Evolutionary conservation across 1,139 yeast species (phyloP).

Genomic region (Candida sp.): DNA sequence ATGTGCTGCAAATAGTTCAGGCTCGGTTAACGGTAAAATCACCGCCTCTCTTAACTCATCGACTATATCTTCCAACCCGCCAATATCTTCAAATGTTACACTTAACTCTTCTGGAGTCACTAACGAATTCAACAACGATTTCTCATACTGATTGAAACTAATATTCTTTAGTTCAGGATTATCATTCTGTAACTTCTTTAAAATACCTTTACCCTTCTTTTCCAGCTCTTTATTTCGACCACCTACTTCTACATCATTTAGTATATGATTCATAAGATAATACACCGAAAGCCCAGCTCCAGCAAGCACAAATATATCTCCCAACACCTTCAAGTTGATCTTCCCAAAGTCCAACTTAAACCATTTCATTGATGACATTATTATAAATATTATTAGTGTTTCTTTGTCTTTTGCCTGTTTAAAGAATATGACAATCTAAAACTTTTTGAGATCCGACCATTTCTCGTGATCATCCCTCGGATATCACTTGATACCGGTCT

Average conservation of each 20-base stretch:
- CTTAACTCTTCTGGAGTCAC: conserved; percentile 82
- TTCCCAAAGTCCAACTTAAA: conserved; percentile 37
- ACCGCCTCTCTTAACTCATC: conserved; percentile 88
- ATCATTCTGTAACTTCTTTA: conserved; percentile 52
- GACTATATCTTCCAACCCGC: conserved; percentile 80
- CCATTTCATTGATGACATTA: conserved; percentile 20
- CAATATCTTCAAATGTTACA: conserved; percentile 75
- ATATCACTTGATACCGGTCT: neutral
- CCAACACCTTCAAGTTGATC: conserved; percentile 51
- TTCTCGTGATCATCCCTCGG: neutral
- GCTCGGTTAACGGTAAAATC: conserved; percentile 79
- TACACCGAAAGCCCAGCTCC: conserved; percentile 86
- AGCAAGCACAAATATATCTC: conserved; percentile 69
- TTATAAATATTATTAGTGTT: neutral
- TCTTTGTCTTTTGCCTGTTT: neutral
- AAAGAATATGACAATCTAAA: neutral
- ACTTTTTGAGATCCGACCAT: neutral
- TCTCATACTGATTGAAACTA: conserved; percentile 74
- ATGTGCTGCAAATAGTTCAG: conserved; percentile 60
- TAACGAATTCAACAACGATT: conserved; percentile 68
- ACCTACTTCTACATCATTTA: conserved; percentile 51
- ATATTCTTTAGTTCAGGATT: conserved; percentile 59
- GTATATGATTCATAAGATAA: conserved; percentile 59
- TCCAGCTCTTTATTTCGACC: conserved; percentile 58
- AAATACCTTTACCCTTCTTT: conserved; percentile 61